These are phyloP conservation scores for Scleroderma bovista DNA, from an alignment of 768 basidiomycete genomes.

Conservation along the genomic window DNA sequence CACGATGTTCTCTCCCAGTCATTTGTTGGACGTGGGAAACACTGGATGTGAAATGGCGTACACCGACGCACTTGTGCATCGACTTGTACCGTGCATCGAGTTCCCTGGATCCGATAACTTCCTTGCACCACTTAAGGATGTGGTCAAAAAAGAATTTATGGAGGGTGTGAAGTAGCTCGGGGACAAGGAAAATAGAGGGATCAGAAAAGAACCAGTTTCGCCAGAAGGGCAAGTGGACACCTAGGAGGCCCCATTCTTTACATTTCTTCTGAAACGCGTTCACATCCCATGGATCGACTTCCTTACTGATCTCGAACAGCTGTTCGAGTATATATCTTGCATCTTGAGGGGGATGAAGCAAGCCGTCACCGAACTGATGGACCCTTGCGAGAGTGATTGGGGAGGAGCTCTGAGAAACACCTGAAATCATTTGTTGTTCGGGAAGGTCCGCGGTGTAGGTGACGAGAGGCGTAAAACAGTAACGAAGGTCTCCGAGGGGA, in stretches of 20 bases:
- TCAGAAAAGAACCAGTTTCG: conserved; percentile 14
- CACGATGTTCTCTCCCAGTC: conserved; percentile 34
- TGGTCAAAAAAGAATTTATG: conserved; percentile 14
- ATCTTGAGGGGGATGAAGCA: neutral
- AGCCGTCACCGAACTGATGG: conserved; percentile 8
- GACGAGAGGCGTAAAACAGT: too few relatives aligned
- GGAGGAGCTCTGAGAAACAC: conserved; percentile 10
- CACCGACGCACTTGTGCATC: conserved; percentile 16
- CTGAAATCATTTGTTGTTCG: conserved; percentile 8
- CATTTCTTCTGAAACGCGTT: conserved; percentile 15
- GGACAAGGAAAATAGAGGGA: conserved; percentile 19
- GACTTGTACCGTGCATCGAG: neutral
- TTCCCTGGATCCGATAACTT: neutral
- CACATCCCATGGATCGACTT: conserved; percentile 23
- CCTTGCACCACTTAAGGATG: conserved; percentile 9
- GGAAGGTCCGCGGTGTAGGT: conserved; percentile 7
- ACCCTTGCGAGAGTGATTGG: conserved; percentile 7
- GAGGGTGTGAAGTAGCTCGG: conserved; percentile 6
- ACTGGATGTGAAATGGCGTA: conserved; percentile 33
- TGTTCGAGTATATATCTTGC: neutral
- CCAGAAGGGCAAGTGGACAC: conserved; percentile 26
- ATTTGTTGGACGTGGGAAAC: conserved; percentile 34
- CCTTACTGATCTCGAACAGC: neutral
- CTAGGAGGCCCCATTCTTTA: conserved; percentile 21
- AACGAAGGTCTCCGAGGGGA: too few relatives aligned